Percentiles rank a stretch among this genome's conserved stretches.
These are phyloP conservation scores for Penstemon newberryi DNA, from an alignment of 257 asterid genomes.

Conservation along the genomic window DNA sequence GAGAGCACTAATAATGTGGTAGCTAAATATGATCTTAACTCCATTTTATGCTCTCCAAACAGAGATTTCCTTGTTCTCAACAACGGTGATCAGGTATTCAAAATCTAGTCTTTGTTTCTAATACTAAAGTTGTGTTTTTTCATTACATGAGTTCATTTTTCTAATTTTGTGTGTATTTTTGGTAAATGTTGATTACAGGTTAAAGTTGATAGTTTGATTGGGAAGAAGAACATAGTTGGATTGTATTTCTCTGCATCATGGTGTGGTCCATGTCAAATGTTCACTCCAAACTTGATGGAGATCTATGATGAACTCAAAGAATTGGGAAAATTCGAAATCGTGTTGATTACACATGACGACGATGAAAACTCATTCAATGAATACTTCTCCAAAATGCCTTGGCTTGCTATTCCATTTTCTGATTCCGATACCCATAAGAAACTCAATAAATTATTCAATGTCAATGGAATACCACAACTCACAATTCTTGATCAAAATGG, in stretches of 20 bases:
- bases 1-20: background rate
- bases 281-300: slow-evolving; percentile 70
- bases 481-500: slow-evolving; percentile 65
- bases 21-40: slow-evolving; percentile 33
- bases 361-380: slow-evolving; percentile 57
- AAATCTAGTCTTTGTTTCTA: background rate
- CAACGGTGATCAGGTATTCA: slow-evolving; percentile 69
- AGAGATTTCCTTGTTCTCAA: slow-evolving; percentile 78
- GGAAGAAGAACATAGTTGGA: slow-evolving; percentile 51
- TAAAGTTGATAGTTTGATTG: slow-evolving; percentile 47
- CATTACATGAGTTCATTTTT: background rate
- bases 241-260: slow-evolving; percentile 92
- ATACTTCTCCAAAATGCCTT: slow-evolving; percentile 85
- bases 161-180: background rate
- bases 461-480: slow-evolving; percentile 76
- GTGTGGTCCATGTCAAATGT: slow-evolving; percentile 87
- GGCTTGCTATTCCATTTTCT: slow-evolving; percentile 86
- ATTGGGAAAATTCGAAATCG: slow-evolving; percentile 54
- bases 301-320: slow-evolving; percentile 62
- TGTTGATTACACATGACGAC: slow-evolving; percentile 65
- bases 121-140: background rate
- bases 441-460: slow-evolving; percentile 50
- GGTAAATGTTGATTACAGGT: slow-evolving; percentile 41
- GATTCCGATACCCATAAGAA: slow-evolving; percentile 57
- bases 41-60: slow-evolving; percentile 45